Evolutionary conservation across 202 grass and related monocot species (phyloP).

Genomic region (Panicum hallii): DNA sequence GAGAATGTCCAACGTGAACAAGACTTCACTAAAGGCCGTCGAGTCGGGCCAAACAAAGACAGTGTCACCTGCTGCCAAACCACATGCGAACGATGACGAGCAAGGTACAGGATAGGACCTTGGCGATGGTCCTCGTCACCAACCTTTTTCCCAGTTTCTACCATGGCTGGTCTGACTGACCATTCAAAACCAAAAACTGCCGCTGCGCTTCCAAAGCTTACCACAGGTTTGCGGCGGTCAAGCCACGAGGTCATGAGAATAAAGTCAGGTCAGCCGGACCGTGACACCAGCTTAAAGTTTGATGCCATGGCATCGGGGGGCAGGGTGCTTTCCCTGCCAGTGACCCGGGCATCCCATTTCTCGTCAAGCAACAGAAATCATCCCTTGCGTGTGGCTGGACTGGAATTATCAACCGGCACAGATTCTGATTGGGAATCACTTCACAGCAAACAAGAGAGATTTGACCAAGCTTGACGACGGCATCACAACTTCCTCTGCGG

Average conservation of each 20-base stretch:
- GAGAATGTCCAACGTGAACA: neutral
- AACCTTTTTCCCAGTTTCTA: neutral
- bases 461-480: neutral
- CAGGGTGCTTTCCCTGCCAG: neutral
- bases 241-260: neutral
- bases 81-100: neutral
- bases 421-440: constrained; percentile 37
- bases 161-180: neutral
- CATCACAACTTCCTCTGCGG: constrained; percentile 2
- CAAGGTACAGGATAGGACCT: neutral
- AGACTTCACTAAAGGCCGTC: neutral
- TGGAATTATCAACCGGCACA: neutral
- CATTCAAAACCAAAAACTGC: neutral
- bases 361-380: constrained; percentile 36
- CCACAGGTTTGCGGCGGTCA: neutral
- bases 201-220: neutral
- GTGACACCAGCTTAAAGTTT: constrained; percentile 41
- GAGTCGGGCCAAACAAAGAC: neutral
- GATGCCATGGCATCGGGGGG: constrained; percentile 37
- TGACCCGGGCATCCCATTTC: neutral
- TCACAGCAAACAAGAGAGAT: neutral
- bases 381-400: constrained; percentile 44
- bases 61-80: neutral
- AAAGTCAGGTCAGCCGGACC: constrained; percentile 26
- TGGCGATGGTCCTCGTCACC: neutral